Base-by-base conservation (phyloP, 148 eudicot genomes). In the Cornus controversa region DNA sequence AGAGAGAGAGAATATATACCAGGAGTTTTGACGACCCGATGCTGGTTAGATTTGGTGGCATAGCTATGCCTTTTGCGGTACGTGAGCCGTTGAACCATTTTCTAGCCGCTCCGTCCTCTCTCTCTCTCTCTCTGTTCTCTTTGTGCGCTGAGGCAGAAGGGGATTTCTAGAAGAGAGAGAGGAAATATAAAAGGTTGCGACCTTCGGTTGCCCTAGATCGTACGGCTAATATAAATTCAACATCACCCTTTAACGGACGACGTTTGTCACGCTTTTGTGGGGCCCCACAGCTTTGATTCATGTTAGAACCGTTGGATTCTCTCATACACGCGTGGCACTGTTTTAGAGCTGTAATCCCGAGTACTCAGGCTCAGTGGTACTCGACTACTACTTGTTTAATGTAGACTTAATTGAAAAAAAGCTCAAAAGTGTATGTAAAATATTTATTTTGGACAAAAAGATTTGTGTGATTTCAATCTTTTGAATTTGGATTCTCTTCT, bases 21-120 rank as follows among this genome's bases (percentile, higher is more conserved):
- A 45, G 93, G 93, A 62, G 91, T 90, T 82, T 90, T 90, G 80
- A 90, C 93, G 77, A 90, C 71, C 54, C 93, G 77, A 68, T 87
- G 90, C 77, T 87, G 89, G 86, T 90, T 90, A 22, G 93, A 90
- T 74, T 90, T 90, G 85, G 93, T 90, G 73, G 93, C 91, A 74
- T 90, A 90, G 76, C 91, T 90, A 60, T 90, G 93, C 15, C 93
- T 82, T 8, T 37, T 78, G 0, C 91, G 85, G 79, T 90, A 90
- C 10, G 88, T 86, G 16, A 90, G 81, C 50, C 93, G 87, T 63
- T 87, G 87, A 76, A 88, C 93, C 93, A 90, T 90, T 69, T 68
- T 85, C 54, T 36, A 18, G 64, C 8, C 64, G 34, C 37, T 23
- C 75, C 26, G 25, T 24, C 47, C 71, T 66, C 66, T 28, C 80